These are phyloP conservation scores for Croton setiger DNA, from an alignment of 441 rosid genomes.

Conservation along the genomic window DNA sequence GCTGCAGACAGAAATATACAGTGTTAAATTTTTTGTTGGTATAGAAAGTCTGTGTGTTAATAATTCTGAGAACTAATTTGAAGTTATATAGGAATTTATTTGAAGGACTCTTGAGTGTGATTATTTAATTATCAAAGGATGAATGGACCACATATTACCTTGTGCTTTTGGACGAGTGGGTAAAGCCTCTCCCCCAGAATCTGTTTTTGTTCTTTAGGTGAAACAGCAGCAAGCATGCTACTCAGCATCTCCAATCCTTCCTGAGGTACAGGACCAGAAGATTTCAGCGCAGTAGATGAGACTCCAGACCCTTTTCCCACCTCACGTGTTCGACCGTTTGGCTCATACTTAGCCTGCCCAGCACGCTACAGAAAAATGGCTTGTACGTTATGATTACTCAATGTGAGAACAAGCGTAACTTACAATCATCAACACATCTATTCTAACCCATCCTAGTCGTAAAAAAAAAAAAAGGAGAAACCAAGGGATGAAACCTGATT, in stretches of 20 bases:
- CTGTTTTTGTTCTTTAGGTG: conserved; percentile 59
- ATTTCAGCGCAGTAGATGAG: conserved; percentile 26
- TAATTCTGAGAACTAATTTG: not conserved
- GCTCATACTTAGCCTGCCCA: conserved; percentile 39
- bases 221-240: conserved; percentile 56
- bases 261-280: conserved; percentile 25
- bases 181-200: conserved; percentile 60
- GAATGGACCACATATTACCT: conserved; percentile 34
- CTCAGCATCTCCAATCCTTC: conserved; percentile 48
- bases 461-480: not conserved
- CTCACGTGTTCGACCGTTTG: conserved; percentile 40
- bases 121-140: not conserved
- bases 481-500: conserved; percentile 24
- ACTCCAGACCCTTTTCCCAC: conserved; percentile 21
- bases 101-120: not conserved
- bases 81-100: not conserved
- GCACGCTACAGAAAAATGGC: conserved; percentile 28
- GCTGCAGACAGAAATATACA: conserved; percentile 31
- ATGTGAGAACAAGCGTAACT: not conserved
- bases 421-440: not conserved
- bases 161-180: conserved; percentile 58
- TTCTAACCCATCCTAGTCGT: not conserved
- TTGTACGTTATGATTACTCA: not conserved
- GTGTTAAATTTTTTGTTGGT: not conserved
- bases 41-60: not conserved